These are phyloP conservation scores for Phytophthora vignae DNA, from an alignment of 352 stramenopile species.

Conservation along the genomic window DNA sequence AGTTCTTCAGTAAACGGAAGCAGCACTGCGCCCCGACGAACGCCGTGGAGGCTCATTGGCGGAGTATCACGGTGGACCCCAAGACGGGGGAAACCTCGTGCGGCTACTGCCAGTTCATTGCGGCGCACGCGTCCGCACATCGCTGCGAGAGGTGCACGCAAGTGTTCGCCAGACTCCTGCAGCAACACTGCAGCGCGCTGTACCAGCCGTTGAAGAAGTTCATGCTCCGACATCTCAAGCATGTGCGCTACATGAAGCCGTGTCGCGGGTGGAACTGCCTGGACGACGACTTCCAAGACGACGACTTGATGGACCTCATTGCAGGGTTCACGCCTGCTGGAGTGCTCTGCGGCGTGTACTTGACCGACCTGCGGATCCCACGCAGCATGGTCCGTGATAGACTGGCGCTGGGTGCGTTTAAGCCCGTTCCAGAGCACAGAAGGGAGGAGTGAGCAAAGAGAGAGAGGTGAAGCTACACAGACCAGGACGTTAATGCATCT, in stretches of 20 bases:
- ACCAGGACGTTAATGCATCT: neutral
- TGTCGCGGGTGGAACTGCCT: constrained; percentile 29
- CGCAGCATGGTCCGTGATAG: constrained; percentile 15
- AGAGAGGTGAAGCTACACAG: neutral
- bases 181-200: constrained; percentile 32
- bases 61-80: constrained; percentile 27
- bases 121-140: constrained; percentile 19
- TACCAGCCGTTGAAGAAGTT: constrained; percentile 39
- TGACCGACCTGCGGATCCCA: constrained; percentile 35
- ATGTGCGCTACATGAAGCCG: constrained; percentile 38
- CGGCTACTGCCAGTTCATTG: constrained; percentile 26
- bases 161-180: constrained; percentile 23
- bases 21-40: constrained; percentile 27
- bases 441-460: neutral
- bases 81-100: constrained; percentile 15
- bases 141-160: constrained; percentile 36
- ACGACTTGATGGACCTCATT: constrained; percentile 33
- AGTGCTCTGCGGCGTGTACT: constrained; percentile 39
- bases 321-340: constrained; percentile 31
- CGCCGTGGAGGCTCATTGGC: constrained; percentile 36
- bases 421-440: constrained; percentile 5
- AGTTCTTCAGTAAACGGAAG: constrained; percentile 42
- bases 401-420: constrained; percentile 28
- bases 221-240: constrained; percentile 34
- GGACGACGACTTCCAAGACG: constrained; percentile 11